Percentiles rank a stretch among this genome's conserved stretches.
phyloP scores from a whole-genome alignment of 345 rosid genomes.

The Salix arbutifolia region DNA sequence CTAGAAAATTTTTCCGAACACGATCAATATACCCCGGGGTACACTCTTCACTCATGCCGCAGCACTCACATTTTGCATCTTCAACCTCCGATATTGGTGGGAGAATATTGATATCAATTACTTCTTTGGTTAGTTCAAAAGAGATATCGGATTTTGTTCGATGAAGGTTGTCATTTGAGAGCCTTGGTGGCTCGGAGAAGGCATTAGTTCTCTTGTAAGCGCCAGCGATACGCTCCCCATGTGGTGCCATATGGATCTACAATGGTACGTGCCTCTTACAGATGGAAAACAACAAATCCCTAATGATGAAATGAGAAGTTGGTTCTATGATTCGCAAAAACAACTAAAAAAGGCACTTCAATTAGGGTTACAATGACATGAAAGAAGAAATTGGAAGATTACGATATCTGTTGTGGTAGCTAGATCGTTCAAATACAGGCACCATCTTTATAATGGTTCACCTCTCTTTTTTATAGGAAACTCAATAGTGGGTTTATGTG shows the following conservation, averaged over 20 bases:
- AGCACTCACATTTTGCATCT: constrained; percentile 83
- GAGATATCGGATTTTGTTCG: constrained; percentile 70
- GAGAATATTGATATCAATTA: constrained; percentile 12
- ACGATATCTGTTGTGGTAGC: background rate
- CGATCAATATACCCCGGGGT: constrained; percentile 73
- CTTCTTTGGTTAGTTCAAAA: constrained; percentile 41
- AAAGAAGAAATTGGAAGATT: background rate
- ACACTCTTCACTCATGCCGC: constrained; percentile 90
- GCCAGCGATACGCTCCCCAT: constrained; percentile 40
- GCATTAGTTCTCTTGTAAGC: constrained; percentile 25
- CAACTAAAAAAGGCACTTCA: background rate
- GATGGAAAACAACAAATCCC: background rate
- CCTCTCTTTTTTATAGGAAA: background rate
- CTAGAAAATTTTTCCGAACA: constrained; percentile 54
- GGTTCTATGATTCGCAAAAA: background rate
- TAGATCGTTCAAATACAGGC: background rate
- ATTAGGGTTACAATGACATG: background rate
- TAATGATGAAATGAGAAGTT: background rate
- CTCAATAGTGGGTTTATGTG: constrained; percentile 24
- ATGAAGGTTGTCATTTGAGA: constrained; percentile 43
- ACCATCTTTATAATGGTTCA: constrained; percentile 26
- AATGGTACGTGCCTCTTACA: background rate
- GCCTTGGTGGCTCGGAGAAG: constrained; percentile 55
- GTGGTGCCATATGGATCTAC: constrained; percentile 51
- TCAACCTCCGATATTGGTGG: constrained; percentile 64